Evolutionary conservation across 495 filamentous ascomycete genomes (phyloP), one percentile per base, ranked within the genome.

Genomic region (Neurospora sp.): DNA sequence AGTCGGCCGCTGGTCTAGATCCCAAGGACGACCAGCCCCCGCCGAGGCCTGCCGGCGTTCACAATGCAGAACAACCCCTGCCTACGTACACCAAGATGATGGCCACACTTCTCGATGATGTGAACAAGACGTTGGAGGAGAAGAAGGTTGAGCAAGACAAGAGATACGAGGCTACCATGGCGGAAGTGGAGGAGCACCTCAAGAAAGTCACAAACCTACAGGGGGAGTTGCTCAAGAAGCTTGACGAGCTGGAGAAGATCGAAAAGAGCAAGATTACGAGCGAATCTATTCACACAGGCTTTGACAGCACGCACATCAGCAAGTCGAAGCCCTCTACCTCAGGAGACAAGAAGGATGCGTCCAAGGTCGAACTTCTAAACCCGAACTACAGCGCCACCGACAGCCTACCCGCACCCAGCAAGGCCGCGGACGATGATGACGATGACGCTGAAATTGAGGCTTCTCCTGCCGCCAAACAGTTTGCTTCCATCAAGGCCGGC

Each of bases 31-130:
- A 97, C 82, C 84, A 89, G 78, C 90, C 92, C 31, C 91, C 93
- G 34, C 90, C 94, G 31, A 83, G 85, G 21, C 87, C 86, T 21
- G 91, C 89, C 73, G 94, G 92, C 31, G 91, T 97, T 40, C 90
- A 96, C 78, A 87, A 89, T 42, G 83, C 93, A 73, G 89, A 91
- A 76, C 90, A 94, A 77, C 76, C 76, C 71, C 89, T 91, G 72
- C 94, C 93, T 1, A 92, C 90, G 6, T 99, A 97, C 79, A 94
- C 93, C 21, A 92, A 94, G 83, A 98, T 99, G 96, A 94, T 98
- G 92, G 92, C 93, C 38, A 88, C 90, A 6, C 77, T 99, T 75
- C 88, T 98, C 8, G 96, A 99, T 77, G 92, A 97, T 79, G 94
- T 98, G 37, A 98, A 98, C 85, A 92, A 92, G 81, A 90, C 93